These are phyloP conservation scores for Thraustochytrium striatum DNA, from an alignment of 352 stramenopile genomes.

Conservation along the genomic window DNA sequence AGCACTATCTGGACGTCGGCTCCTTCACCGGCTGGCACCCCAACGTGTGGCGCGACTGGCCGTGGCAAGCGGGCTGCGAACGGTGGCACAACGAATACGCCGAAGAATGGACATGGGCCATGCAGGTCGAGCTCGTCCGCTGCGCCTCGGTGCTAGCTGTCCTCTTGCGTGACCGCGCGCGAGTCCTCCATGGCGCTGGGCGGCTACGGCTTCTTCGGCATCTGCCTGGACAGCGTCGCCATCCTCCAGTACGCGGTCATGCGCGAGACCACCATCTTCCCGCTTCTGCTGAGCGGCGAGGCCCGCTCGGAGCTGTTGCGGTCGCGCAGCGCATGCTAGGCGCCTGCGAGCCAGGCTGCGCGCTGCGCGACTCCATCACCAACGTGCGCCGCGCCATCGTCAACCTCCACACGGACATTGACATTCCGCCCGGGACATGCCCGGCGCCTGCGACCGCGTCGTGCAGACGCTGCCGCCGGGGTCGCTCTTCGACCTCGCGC, in stretches of 20 bases:
- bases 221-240: conserved; percentile 32
- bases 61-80: conserved; percentile 9
- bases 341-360: not conserved
- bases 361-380: not conserved
- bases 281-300: conserved; percentile 17
- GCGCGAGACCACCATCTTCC: conserved; percentile 23
- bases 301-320: not conserved
- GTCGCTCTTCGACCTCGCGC: not conserved
- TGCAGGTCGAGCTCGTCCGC: conserved; percentile 23
- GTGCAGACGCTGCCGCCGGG: conserved; percentile 3
- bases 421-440: conserved; percentile 6
- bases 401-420: conserved; percentile 26
- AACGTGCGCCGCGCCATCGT: conserved; percentile 1
- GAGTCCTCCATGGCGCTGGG: not conserved
- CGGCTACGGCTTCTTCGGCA: conserved; percentile 26
- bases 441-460: not conserved
- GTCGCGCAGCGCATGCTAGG: conserved; percentile 12
- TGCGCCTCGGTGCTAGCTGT: conserved; percentile 8
- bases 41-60: conserved; percentile 26
- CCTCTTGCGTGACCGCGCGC: not conserved
- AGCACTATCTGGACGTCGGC: conserved; percentile 15
- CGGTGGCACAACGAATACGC: conserved; percentile 15
- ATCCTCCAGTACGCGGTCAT: conserved; percentile 19
- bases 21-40: conserved; percentile 41
- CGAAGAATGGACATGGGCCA: not conserved